Conservation (phyloP, 2,329 filamentous ascomycete genomes). For the Microcyclospora tardicrescens region DNA sequence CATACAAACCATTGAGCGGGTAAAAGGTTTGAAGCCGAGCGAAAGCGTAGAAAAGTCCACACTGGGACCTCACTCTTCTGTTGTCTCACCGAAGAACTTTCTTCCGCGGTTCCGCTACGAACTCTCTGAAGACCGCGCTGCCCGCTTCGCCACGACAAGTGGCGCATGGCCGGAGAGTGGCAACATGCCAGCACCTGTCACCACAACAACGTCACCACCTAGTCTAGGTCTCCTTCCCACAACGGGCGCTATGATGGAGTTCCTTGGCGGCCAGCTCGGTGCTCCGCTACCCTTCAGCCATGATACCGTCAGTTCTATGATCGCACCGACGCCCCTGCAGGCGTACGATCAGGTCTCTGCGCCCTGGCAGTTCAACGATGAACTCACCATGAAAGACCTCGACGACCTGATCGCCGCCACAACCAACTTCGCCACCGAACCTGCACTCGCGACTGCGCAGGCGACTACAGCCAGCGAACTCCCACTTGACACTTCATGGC, state of each 20-base stretch:
- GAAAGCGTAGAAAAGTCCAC: not conserved
- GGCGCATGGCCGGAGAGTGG: constrained; percentile 18
- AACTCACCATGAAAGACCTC: constrained; percentile 4
- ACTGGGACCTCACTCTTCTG: not conserved
- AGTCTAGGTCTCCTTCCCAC: too few species aligned
- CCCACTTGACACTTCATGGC: not conserved
- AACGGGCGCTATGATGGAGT: constrained; percentile 21
- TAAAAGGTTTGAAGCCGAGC: not conserved
- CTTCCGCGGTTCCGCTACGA: constrained; percentile 16
- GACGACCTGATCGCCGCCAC: constrained; percentile 14
- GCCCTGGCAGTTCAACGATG: not conserved
- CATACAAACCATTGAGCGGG: not conserved
- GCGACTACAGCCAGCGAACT: not conserved
- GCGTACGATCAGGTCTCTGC: not conserved
- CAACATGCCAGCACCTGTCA: constrained; percentile 14
- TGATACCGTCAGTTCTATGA: constrained; percentile 10
- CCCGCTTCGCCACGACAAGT: constrained; percentile 17
- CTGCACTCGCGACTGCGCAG: not conserved
- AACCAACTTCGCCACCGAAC: not conserved
- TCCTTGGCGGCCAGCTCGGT: constrained; percentile 13
- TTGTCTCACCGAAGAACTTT: not conserved
- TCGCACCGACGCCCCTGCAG: constrained; percentile 1
- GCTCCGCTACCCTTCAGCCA: constrained; percentile 13
- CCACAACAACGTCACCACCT: constrained; percentile 5
- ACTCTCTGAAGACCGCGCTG: constrained; percentile 15